Base-by-base conservation (phyloP, 2,329 filamentous ascomycete genomes). In the Ceratocystis destructans region DNA sequence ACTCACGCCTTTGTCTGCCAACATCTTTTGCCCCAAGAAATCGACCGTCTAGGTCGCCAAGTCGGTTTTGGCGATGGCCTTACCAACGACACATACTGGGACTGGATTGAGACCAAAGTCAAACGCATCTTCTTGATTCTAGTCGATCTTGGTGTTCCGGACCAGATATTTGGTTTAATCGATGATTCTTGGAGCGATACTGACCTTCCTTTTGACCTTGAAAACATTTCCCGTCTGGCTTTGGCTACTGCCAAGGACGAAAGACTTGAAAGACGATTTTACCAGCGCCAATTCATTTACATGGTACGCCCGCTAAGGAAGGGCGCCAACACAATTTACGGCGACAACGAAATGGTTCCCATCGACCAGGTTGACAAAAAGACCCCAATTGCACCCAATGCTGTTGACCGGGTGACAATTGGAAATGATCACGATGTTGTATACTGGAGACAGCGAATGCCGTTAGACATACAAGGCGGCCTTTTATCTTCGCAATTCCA, bases 121-220 rank as follows among this genome's bases (percentile, higher is more conserved):
- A 86, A 84, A 71, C 80, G 85, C 61, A 78, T 90, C 48, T 91
- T 90, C 71, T 77, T 92, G 61, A 85, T 89, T 48, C 77, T 91
- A 31, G 79, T 84, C 65, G 87, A 90, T 71, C 77, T 90, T 28
- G 85, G 84, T 41, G 79, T 87, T 10, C 83, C 87, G 0, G 86
- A 88, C 70, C 86, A 87, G 73, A 90, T 91, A 68, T 91, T 91
- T 71, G 83, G 83, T 53, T 79, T 89, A 64, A 84, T 90, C 67
- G 87, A 91, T 74, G 84, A 87, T 71, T 87, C 85, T 25, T 90
- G 87, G 87, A 86, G 88, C 70, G 88, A 92, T 71, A 81, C 84
- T 64, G 88, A 92, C 75, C 77, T 92, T 53, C 88, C 88, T 4
- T 79, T 91, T 61, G 78, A 84, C 3, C 77, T 82, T 64, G 84